phyloP scores from a whole-genome alignment of 805 yeast genomes.

The Sugiyamaella floridensis region DNA sequence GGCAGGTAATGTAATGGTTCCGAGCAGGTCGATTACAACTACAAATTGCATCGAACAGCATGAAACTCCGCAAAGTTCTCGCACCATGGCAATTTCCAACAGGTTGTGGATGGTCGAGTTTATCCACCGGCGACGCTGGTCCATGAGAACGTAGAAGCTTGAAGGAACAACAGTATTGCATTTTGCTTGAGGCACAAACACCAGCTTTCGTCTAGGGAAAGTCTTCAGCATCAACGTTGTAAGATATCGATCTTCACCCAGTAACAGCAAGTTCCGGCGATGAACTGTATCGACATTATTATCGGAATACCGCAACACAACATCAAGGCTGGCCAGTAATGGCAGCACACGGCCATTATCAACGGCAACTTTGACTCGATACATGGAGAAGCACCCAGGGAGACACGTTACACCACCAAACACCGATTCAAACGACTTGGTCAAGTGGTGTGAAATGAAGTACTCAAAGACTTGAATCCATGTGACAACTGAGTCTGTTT shows the following conservation, averaged over 20 bases:
- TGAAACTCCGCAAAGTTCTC: conserved; percentile 88
- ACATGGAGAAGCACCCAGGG: conserved; percentile 93
- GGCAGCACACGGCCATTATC: conserved; percentile 66
- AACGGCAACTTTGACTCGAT: conserved; percentile 82
- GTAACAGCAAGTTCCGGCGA: conserved; percentile 70
- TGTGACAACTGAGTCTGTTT: conserved; percentile 79
- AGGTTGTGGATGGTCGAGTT: conserved; percentile 90
- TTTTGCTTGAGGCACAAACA: conserved; percentile 84
- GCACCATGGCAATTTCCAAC: conserved; percentile 76
- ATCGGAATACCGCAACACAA: conserved; percentile 85
- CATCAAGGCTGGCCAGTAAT: conserved; percentile 84
- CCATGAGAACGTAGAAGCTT: conserved; percentile 65
- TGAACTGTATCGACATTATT: conserved; percentile 79
- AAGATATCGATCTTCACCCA: conserved; percentile 87
- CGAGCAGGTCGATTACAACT: conserved; percentile 73
- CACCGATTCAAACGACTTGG: conserved; percentile 91
- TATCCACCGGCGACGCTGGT: conserved; percentile 96
- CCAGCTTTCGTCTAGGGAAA: conserved; percentile 81
- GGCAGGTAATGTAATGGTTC: conserved; percentile 83
- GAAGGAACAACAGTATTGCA: conserved; percentile 91
- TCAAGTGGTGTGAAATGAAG: conserved; percentile 87
- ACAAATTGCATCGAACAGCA: conserved; percentile 95
- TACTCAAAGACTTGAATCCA: conserved; percentile 91
- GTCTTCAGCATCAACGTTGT: conserved; percentile 81
- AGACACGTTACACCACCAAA: conserved; percentile 93